These are phyloP conservation scores for Trichoderma sp. DNA, from an alignment of 2,329 filamentous ascomycete species.

Conservation along the genomic window DNA sequence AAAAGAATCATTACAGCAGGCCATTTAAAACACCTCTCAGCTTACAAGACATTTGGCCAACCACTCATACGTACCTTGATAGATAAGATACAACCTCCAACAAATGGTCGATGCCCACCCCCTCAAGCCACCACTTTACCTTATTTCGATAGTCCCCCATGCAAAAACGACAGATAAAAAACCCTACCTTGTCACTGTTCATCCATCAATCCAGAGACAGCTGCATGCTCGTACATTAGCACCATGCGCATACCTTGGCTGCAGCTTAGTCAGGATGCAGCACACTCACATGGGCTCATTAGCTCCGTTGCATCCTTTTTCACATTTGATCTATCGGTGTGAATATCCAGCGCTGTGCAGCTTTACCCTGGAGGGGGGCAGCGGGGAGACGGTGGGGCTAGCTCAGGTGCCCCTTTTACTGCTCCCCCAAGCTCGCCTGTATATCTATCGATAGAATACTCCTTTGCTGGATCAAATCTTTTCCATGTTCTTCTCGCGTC, in stretches of 20 bases:
- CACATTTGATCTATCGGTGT: constrained; percentile 1
- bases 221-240: background rate
- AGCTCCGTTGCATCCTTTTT: background rate
- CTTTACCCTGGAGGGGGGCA: constrained; percentile 11
- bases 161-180: background rate
- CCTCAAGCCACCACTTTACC: background rate
- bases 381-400: constrained; percentile 17
- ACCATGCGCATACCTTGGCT: background rate
- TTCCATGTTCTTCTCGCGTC: background rate
- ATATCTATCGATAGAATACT: background rate
- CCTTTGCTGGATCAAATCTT: background rate
- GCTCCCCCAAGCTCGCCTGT: constrained; percentile 10
- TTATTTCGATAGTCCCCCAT: background rate
- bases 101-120: background rate
- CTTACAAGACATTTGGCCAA: background rate
- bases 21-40: background rate
- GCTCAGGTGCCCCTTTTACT: constrained; percentile 17
- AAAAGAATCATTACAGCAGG: background rate
- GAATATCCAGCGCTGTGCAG: background rate
- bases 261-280: background rate
- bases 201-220: background rate
- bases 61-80: background rate
- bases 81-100: background rate
- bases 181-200: background rate
- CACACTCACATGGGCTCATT: background rate